These are phyloP conservation scores for Aspergillus puulaauensis DNA, from an alignment of 2,329 filamentous ascomycete genomes.

Conservation along the genomic window DNA sequence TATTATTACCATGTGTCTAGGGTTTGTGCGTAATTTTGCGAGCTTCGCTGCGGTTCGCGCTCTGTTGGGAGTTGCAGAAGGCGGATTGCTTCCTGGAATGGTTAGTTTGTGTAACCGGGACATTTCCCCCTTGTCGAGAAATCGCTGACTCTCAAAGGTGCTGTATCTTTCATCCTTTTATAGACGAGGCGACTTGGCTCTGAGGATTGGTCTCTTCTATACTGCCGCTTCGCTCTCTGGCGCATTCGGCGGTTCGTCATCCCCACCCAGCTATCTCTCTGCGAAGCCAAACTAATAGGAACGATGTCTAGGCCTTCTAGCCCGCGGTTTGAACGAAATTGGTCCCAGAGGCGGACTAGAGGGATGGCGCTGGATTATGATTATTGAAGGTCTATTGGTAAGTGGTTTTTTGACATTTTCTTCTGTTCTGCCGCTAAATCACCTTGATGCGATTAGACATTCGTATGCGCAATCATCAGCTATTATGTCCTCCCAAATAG, in stretches of 20 bases:
- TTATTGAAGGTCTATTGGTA: conserved; percentile 54
- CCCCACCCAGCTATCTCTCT: not conserved
- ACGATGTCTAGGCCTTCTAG: conserved; percentile 51
- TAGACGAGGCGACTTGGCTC: conserved; percentile 57
- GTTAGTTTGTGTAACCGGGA: conserved; percentile 32
- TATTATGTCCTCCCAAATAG: conserved; percentile 58
- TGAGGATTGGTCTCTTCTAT: conserved; percentile 68
- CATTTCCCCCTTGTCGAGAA: not conserved
- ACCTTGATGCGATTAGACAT: conserved; percentile 44
- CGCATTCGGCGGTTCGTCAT: conserved; percentile 56
- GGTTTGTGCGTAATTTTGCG: conserved; percentile 41
- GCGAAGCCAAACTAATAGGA: not conserved
- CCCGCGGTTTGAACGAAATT: conserved; percentile 62
- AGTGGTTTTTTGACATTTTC: not conserved
- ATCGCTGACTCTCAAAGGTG: conserved; percentile 40
- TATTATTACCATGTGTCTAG: conserved; percentile 49
- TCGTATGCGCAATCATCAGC: conserved; percentile 52
- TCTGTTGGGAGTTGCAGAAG: conserved; percentile 63
- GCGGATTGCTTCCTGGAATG: conserved; percentile 66
- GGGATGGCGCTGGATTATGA: conserved; percentile 64
- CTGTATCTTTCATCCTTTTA: conserved; percentile 66
- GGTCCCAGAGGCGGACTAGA: conserved; percentile 54
- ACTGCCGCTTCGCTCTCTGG: conserved; percentile 65
- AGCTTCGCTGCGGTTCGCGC: conserved; percentile 63
- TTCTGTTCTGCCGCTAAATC: not conserved